Base-by-base conservation (phyloP, 2,329 filamentous ascomycete genomes). In the Ceratocystis variospora region DNA sequence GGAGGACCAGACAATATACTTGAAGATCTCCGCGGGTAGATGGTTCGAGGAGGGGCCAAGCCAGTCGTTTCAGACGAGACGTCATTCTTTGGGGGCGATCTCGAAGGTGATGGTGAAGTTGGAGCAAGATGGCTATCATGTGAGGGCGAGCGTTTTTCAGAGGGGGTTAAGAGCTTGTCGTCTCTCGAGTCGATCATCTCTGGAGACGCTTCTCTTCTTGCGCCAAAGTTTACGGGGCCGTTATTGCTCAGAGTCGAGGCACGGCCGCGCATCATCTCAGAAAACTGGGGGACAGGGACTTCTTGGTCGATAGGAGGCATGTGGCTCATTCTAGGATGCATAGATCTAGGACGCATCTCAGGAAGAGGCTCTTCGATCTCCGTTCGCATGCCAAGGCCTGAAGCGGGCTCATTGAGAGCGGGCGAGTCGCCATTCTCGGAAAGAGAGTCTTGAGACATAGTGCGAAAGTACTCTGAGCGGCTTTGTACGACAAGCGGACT, bases 381-480 rank as follows among this genome's bases (percentile, higher is more conserved):
- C 5, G 80, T 80, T 69, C 76, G 80, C 67, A 82, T 71, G 22
- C 80, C 81, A 59, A 83, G 71, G 17, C 80, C 75, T 69, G 79
- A 68, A 44, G 68, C 66, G 22, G 67, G 69, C 12, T 72, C 71
- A 25, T 61, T 68, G 17, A 63, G 66, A 44, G 74, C 72, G 19
- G 67, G 67, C 17, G 67, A 68, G 17, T 66, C 57, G 22, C 55
- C 67, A 12, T 72, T 72, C 6, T 70, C 72, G 12, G 69, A 80
- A 50, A 77, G 77, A 1, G 79, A 80, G 70, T 88, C 87, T 64
- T 84, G 79, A 50, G 87, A 90, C 71, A 87, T 76, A 65, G 87
- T 88, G 50, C 90, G 87, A 73, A 92, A 92, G 76, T 90, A 96
- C 19, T 87, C 89, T 2, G 89, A 88, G 69, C 90, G 84, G 70